These are phyloP conservation scores for Candida sp. DNA, from an alignment of 1,139 yeast species.

Conservation along the genomic window DNA sequence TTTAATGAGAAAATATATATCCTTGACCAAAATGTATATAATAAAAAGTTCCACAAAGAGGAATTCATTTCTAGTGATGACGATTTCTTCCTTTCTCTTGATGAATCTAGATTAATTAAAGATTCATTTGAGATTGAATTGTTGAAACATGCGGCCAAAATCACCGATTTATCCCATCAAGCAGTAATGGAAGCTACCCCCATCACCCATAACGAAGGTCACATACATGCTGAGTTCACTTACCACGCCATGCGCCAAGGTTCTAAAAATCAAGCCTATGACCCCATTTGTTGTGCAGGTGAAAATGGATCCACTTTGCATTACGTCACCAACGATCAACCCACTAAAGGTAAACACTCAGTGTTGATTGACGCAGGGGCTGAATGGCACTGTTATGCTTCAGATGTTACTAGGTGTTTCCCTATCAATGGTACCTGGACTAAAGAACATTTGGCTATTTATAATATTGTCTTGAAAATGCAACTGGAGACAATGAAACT, in stretches of 20 bases:
- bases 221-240: conserved; percentile 91
- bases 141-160: conserved; percentile 75
- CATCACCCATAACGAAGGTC: conserved; percentile 83
- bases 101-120: conserved; percentile 81
- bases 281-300: conserved; percentile 95
- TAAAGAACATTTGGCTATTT: conserved; percentile 78
- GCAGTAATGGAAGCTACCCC: conserved; percentile 95
- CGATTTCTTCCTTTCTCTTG: conserved; percentile 69
- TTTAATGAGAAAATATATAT: conserved; percentile 21
- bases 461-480: conserved; percentile 81
- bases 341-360: conserved; percentile 50
- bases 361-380: conserved; percentile 95
- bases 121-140: conserved; percentile 77
- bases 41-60: conserved; percentile 22
- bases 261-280: conserved; percentile 82
- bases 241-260: conserved; percentile 96
- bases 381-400: conserved; percentile 90
- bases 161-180: conserved; percentile 83
- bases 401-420: conserved; percentile 94
- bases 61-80: conserved; percentile 37
- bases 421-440: conserved; percentile 92
- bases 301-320: conserved; percentile 90
- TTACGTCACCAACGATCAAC: conserved; percentile 75
- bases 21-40: conserved; percentile 41
- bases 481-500: conserved; percentile 64